These are phyloP conservation scores for Tolypocladium inflatum DNA, from an alignment of 2,329 filamentous ascomycete species.

Conservation along the genomic window DNA sequence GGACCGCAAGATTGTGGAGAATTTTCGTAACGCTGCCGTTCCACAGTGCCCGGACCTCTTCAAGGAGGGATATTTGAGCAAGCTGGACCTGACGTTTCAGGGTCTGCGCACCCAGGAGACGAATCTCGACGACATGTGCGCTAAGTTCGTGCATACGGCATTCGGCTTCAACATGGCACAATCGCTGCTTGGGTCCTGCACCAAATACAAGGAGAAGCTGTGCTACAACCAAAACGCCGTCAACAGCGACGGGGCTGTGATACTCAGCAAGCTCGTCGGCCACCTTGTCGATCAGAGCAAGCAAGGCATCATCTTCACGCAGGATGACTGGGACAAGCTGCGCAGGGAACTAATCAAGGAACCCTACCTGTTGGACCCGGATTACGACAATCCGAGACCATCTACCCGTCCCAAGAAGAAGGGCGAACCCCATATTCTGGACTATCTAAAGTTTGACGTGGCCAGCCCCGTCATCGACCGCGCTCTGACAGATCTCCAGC, in stretches of 20 bases:
- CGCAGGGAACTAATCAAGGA: slow-evolving; percentile 13
- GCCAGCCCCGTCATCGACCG: slow-evolving; percentile 31
- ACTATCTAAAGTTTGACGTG: slow-evolving; percentile 49
- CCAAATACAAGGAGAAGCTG: slow-evolving; percentile 51
- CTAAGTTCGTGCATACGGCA: slow-evolving; percentile 39
- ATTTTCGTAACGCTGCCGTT: slow-evolving; percentile 52
- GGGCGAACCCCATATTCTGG: slow-evolving; percentile 43
- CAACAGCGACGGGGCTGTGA: slow-evolving; percentile 29
- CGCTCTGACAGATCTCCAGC: slow-evolving; percentile 24
- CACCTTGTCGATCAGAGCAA: slow-evolving; percentile 49
- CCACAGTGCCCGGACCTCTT: slow-evolving; percentile 31
- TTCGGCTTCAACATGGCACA: slow-evolving; percentile 50
- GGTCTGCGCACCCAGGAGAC: slow-evolving; percentile 25
- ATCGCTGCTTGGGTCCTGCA: slow-evolving; percentile 53
- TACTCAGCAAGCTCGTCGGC: slow-evolving; percentile 41
- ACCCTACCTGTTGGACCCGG: slow-evolving; percentile 23
- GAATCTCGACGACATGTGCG: slow-evolving; percentile 20
- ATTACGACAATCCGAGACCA: slow-evolving; percentile 32
- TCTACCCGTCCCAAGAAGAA: slow-evolving; percentile 6
- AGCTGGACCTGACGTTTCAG: slow-evolving; percentile 35
- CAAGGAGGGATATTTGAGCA: slow-evolving; percentile 34
- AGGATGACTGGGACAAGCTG: slow-evolving; percentile 29
- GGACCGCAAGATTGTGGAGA: slow-evolving; percentile 54
- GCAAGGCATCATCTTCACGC: slow-evolving; percentile 41
- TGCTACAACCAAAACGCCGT: slow-evolving; percentile 51